Evolutionary conservation across 2,329 filamentous ascomycete species (phyloP).

Genomic region (Albifimbria verrucaria): DNA sequence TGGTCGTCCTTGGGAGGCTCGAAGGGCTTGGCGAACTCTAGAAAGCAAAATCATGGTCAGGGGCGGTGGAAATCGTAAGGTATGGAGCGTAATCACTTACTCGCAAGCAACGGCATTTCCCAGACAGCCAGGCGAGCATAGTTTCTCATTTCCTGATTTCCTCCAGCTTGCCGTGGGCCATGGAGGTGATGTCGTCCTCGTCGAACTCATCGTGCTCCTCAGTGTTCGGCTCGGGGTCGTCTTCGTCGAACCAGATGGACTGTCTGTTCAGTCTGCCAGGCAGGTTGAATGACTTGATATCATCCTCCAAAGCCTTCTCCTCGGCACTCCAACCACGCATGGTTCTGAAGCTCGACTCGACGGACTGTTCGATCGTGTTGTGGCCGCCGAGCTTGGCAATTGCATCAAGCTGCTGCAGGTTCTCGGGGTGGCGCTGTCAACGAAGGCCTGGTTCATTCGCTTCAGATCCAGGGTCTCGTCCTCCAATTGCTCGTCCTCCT

Average conservation of each 20-base stretch:
- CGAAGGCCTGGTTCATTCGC: constrained; percentile 24
- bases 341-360: constrained; percentile 23
- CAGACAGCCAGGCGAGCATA: constrained; percentile 86
- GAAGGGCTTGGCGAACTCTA: constrained; percentile 84
- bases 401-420: constrained; percentile 29
- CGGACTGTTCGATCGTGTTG: constrained; percentile 28
- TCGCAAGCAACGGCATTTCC: constrained; percentile 89
- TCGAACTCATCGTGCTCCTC: constrained; percentile 63
- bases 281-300: constrained; percentile 25
- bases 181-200: constrained; percentile 78
- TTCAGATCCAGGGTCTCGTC: constrained; percentile 25
- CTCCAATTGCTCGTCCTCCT: constrained; percentile 17
- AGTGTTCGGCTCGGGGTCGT: constrained; percentile 44
- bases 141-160: constrained; percentile 81
- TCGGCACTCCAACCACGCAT: constrained; percentile 25
- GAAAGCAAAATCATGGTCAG: constrained; percentile 8
- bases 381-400: constrained; percentile 31
- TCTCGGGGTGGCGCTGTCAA: constrained; percentile 26
- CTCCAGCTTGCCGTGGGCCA: constrained; percentile 84
- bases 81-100: constrained; percentile 50
- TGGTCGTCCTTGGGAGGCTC: constrained; percentile 62
- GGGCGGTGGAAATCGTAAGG: neutral
- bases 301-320: constrained; percentile 27
- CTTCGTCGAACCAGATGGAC: constrained; percentile 47
- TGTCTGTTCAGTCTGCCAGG: constrained; percentile 31